Percentiles rank a stretch among this genome's conserved stretches.
Conservation (phyloP, 1,284 basidiomycete species). For the Cronartium quercuum region DNA sequence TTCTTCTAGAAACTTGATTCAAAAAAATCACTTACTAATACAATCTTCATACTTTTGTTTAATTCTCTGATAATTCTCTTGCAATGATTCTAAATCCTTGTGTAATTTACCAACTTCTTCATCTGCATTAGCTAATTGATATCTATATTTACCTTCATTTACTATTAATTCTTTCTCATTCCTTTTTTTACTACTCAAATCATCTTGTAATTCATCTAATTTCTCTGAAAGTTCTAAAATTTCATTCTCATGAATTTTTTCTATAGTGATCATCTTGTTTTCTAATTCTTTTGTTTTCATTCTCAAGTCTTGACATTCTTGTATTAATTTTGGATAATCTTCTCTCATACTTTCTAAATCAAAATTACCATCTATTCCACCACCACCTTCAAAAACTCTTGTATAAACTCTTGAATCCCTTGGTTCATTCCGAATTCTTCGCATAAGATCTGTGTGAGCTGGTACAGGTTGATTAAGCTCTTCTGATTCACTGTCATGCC, state of each 20-base stretch:
- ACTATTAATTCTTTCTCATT: slow-evolving; percentile 12
- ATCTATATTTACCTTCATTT: background rate
- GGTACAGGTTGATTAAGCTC: background rate
- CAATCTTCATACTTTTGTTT: slow-evolving; percentile 25
- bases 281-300: slow-evolving; percentile 18
- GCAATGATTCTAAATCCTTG: background rate
- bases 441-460: background rate
- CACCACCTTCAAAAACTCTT: slow-evolving; percentile 9
- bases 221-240: background rate
- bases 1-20: background rate
- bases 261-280: slow-evolving; percentile 17
- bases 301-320: slow-evolving; percentile 6
- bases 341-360: slow-evolving; percentile 9
- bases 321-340: slow-evolving; percentile 2
- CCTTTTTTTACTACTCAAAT: slow-evolving; percentile 14
- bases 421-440: background rate
- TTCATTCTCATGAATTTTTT: slow-evolving; percentile 27
- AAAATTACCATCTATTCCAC: background rate
- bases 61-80: slow-evolving; percentile 17
- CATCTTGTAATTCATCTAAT: slow-evolving; percentile 22
- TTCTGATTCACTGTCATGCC: background rate
- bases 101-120: slow-evolving; percentile 15
- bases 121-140: slow-evolving; percentile 14
- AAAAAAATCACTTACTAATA: slow-evolving; percentile 1
- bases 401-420: slow-evolving; percentile 19